Evolutionary conservation across 345 rosid genomes (phyloP), one percentile per base, ranked within the genome.

Genomic region (Boechera divaricarpa): DNA sequence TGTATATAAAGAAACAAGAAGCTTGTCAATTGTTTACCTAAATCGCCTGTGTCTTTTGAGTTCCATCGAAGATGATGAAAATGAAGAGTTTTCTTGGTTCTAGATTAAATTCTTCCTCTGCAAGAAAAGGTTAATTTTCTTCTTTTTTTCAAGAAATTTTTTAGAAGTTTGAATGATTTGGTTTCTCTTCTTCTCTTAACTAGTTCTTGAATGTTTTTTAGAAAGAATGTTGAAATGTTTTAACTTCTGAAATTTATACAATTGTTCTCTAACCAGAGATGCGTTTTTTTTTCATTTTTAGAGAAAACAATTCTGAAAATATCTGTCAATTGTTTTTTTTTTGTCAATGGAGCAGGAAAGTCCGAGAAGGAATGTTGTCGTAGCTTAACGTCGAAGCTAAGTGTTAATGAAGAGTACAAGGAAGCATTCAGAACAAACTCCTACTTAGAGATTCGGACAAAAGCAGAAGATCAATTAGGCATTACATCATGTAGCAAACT

Each of bases 371-470:
- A 82, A 77, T 7, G 10, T 32, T 54, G n/a, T 10, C 56, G 62
- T 69, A 77, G 77, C 90, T 81, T 82, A 66, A 66, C 80, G 32
- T 77, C 53, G 74, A 79, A 85, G 86, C 52, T 75, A 71, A 87
- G 75, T 70, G 88, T 94, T 13, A 84, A 83, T 63, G 92, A 90
- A 59, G 98, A 94, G 72, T 92, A 94, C 90, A 86, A 80, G 76
- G 85, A 86, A 84, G 97, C 92, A 62, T 87, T 94, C 67, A 87
- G 96, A 62, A 89, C 98, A 52, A 80, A 81, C 21, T 94, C 98
- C 42, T 94, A 94, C 73, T 60, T 81, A 16, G 97, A 94, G 51
- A 83, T 88, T 84, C 82, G 88, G 69, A 85, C 83, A 70, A 81
- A 88, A 74, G 86, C 85, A 66, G 90, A 86, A 10, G 85, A 75